Conservation (phyloP, 2,329 filamentous ascomycete species). For the Sarocladium kiliense region DNA sequence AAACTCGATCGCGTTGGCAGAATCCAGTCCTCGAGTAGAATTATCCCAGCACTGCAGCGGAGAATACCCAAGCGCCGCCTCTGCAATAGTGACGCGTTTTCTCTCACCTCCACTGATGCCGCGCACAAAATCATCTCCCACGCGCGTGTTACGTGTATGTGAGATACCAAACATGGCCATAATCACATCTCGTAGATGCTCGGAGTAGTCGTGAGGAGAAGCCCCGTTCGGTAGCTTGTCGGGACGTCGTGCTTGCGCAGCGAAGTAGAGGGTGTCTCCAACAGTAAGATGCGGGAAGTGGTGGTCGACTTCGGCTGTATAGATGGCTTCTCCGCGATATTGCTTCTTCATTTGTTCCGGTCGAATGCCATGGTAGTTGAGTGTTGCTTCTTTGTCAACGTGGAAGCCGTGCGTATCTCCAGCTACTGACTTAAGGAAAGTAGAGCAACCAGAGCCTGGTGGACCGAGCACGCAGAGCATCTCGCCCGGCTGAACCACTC, state of each 20-base stretch:
- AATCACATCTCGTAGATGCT: constrained; percentile 63
- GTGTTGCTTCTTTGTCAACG: constrained; percentile 49
- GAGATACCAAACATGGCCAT: constrained; percentile 73
- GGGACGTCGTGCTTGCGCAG: constrained; percentile 64
- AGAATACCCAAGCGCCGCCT: constrained; percentile 53
- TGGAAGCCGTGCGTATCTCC: constrained; percentile 63
- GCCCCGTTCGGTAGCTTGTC: constrained; percentile 56
- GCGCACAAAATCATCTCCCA: constrained; percentile 71
- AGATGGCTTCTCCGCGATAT: constrained; percentile 82
- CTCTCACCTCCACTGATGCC: constrained; percentile 72
- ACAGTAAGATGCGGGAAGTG: constrained; percentile 75
- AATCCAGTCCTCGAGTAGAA: constrained; percentile 68
- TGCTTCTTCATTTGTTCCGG: constrained; percentile 70
- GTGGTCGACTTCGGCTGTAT: constrained; percentile 78
- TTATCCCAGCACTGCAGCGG: constrained; percentile 67
- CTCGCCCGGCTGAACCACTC: constrained; percentile 45
- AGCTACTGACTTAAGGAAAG: constrained; percentile 51
- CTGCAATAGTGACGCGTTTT: constrained; percentile 60
- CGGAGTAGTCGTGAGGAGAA: constrained; percentile 46
- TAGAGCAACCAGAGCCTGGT: constrained; percentile 56
- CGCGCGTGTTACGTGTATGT: constrained; percentile 66
- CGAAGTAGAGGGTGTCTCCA: constrained; percentile 74
- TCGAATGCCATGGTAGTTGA: constrained; percentile 64
- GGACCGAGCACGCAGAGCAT: constrained; percentile 53
- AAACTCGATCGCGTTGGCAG: constrained; percentile 71